These are phyloP conservation scores for Coniochaeta hoffmannii DNA, from an alignment of 2,329 filamentous ascomycete species.

Conservation along the genomic window DNA sequence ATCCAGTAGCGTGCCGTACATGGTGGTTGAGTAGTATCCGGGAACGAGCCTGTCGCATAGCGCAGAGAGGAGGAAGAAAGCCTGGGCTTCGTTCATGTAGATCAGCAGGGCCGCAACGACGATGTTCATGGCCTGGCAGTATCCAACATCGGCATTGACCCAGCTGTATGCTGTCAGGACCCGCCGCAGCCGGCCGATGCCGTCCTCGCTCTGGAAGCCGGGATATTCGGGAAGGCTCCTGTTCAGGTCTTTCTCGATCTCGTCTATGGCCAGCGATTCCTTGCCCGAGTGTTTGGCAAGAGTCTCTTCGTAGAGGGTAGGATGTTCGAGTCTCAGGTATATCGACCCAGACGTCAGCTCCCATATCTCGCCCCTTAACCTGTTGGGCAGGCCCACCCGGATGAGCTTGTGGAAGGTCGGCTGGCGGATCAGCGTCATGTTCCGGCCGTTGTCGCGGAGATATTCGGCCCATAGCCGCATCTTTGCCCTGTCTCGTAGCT, in stretches of 20 bases:
- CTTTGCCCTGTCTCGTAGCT: slow-evolving; percentile 89
- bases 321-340: slow-evolving; percentile 79
- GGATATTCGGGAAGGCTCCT: slow-evolving; percentile 94
- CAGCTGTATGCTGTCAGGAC: slow-evolving; percentile 97
- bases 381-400: slow-evolving; percentile 87
- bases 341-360: slow-evolving; percentile 89
- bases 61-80: slow-evolving; percentile 87
- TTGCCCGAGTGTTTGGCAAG: slow-evolving; percentile 74
- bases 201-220: slow-evolving; percentile 93
- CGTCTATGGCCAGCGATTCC: slow-evolving; percentile 91
- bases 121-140: slow-evolving; percentile 99
- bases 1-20: slow-evolving; percentile 96
- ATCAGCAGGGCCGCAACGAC: slow-evolving; percentile 96
- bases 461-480: slow-evolving; percentile 98
- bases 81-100: slow-evolving; percentile 95
- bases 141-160: slow-evolving; percentile 91
- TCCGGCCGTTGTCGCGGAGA: slow-evolving; percentile 87
- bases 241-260: slow-evolving; percentile 98
- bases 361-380: slow-evolving; percentile 90
- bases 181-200: slow-evolving; percentile 79
- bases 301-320: slow-evolving; percentile 76
- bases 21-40: slow-evolving; percentile 96
- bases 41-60: slow-evolving; percentile 89
- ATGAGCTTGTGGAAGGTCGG: slow-evolving; percentile 98
- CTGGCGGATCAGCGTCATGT: slow-evolving; percentile 84